These are phyloP conservation scores for Priceomyces haplophilus DNA, from an alignment of 805 yeast genomes.

Conservation along the genomic window DNA sequence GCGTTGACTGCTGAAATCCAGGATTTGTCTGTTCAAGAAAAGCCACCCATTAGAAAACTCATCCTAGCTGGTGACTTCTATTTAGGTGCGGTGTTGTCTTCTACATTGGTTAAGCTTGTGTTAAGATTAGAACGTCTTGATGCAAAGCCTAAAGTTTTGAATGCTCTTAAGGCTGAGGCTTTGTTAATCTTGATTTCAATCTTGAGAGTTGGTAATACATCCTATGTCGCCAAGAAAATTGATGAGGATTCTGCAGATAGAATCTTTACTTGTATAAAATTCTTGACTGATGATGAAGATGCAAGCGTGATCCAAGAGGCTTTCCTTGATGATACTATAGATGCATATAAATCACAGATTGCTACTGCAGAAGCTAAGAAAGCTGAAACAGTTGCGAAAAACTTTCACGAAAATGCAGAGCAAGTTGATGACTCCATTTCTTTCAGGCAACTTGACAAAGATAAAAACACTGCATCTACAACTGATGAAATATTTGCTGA, in stretches of 20 bases:
- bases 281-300: slow-evolving; percentile 65
- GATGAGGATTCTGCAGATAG: slow-evolving; percentile 98
- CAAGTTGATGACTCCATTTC: slow-evolving; percentile 74
- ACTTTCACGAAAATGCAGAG: slow-evolving; percentile 60
- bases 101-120: slow-evolving; percentile 84
- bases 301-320: slow-evolving; percentile 55
- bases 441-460: slow-evolving; percentile 72
- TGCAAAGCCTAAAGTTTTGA: slow-evolving; percentile 53
- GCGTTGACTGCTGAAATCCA: slow-evolving; percentile 56
- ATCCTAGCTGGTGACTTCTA: slow-evolving; percentile 87
- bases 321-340: slow-evolving; percentile 83
- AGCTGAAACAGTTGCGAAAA: slow-evolving; percentile 54
- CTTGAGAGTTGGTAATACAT: slow-evolving; percentile 79
- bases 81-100: slow-evolving; percentile 81
- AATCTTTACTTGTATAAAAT: slow-evolving; percentile 79
- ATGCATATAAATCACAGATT: slow-evolving; percentile 75
- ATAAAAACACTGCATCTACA: slow-evolving; percentile 27
- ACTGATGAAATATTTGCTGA: slow-evolving; percentile 62
- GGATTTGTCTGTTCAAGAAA: slow-evolving; percentile 35
- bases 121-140: slow-evolving; percentile 65
- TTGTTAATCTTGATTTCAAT: slow-evolving; percentile 88
- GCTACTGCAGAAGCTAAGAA: slow-evolving; percentile 56
- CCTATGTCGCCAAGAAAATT: slow-evolving; percentile 65
- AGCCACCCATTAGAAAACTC: slow-evolving; percentile 77
- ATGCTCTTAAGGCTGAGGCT: slow-evolving; percentile 93